Base-by-base conservation (phyloP, 306 rosid species). In the Cyamopsis tetragonoloba region DNA sequence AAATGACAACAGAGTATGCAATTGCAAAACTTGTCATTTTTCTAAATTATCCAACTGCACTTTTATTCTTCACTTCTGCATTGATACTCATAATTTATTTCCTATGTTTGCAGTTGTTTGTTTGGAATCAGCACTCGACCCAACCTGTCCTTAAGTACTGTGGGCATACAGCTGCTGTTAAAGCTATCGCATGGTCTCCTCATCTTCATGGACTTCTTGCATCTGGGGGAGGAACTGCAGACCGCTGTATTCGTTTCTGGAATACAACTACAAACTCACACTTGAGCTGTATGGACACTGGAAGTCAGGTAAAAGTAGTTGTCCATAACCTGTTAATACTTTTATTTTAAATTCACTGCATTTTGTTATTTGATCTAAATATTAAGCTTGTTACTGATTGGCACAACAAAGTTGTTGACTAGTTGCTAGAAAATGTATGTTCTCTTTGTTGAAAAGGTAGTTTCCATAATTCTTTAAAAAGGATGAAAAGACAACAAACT, bases 231-330 rank as follows among this genome's bases (percentile, higher is more conserved):
- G 97, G 97, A 71, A 91, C 97, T 32, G 97, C 96, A 4, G 97
- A 91, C 51, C 79, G 93, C 48, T 88, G 93, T 75, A 91, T 91
- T 72, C 96, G 95, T 47, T 91, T 91, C 76, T 91, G 97, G 97
- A 91, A 86, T 65, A 88, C 97, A 34, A 80, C 97, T 49, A 91
- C 97, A 23, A 86, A 88, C 73, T 83, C 96, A 35, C 96, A 84
- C 70, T 84, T 91, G 76, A 84, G 86, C 71, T 86, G 96, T 77
- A 80, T 91, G 83, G 96, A 88, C 82, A 88, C 97, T 35, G 97
- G 91, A 83, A 88, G 97, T 80, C 97, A 91, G 97, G 97, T 88
- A n/a, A n/a, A n/a, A n/a, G n/a, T n/a, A n/a, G n/a, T n/a, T n/a
- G n/a, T n/a, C n/a, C n/a, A n/a, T n/a, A n/a, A n/a, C n/a, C n/a